Evolutionary conservation across 225 moss, liverwort and hornwort species (phyloP).

Genomic region (Sphagnum contortum): DNA sequence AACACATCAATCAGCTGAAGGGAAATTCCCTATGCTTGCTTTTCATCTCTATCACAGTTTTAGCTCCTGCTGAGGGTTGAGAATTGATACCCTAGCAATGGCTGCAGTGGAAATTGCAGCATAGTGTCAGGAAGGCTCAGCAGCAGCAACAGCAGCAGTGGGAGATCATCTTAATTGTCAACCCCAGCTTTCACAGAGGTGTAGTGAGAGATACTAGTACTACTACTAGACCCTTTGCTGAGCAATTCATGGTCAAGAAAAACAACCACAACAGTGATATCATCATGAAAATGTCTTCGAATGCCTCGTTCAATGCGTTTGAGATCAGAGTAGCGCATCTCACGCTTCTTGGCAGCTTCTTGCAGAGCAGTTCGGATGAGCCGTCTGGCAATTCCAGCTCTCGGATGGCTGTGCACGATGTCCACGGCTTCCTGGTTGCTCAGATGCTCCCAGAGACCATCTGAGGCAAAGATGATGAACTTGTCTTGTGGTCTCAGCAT

Average conservation of each 20-base stretch:
- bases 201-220: neutral
- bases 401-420: constrained; percentile 76
- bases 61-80: too few species aligned
- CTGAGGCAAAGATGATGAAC: constrained; percentile 92
- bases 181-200: constrained; percentile 34
- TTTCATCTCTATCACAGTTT: too few species aligned
- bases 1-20: too few species aligned
- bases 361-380: constrained; percentile 80
- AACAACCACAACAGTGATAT: constrained; percentile 54
- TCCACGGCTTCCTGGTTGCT: constrained; percentile 87
- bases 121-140: too few species aligned
- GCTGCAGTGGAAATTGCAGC: too few species aligned
- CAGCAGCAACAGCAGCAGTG: too few species aligned
- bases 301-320: constrained; percentile 87
- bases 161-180: constrained; percentile 11
- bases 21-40: too few species aligned
- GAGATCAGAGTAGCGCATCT: constrained; percentile 94
- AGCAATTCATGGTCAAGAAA: constrained; percentile 40
- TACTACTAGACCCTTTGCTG: constrained; percentile 13
- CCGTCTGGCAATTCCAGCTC: constrained; percentile 74
- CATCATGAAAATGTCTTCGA: constrained; percentile 94
- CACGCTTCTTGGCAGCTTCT: constrained; percentile 95
- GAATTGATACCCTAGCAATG: too few species aligned
- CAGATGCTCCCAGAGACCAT: constrained; percentile 99
- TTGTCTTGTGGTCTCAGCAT: constrained; percentile 55